A percentile compares a stretch with the other conserved stretches of the same genome.
Conservation (phyloP, 805 yeast species). For the Hanseniaspora thailandica region DNA sequence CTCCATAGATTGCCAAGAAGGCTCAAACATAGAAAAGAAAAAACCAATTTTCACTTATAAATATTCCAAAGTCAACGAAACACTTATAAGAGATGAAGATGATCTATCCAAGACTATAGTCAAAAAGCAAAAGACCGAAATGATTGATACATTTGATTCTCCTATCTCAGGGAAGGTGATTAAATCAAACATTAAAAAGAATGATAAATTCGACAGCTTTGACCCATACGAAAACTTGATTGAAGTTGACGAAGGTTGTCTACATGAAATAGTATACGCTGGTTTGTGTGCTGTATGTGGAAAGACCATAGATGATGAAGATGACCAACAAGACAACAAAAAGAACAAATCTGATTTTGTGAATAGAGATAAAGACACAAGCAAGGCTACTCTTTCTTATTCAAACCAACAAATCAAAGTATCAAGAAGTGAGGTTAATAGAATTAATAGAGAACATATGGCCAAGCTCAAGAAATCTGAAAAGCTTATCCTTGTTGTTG, state of each 20-base stretch:
- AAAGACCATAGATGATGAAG: conserved; percentile 53
- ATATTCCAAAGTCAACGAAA: conserved; percentile 5
- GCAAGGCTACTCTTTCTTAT: conserved; percentile 67
- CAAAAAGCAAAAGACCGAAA: conserved; percentile 8
- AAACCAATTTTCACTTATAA: conserved; percentile 11
- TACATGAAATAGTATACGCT: conserved; percentile 86
- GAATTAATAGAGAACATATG: conserved; percentile 60
- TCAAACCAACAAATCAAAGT: conserved; percentile 75
- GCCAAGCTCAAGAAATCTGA: conserved; percentile 46
- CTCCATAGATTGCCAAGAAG: conserved; percentile 5
- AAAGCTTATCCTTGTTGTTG: conserved; percentile 83
- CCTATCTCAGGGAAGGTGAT: conserved; percentile 8
- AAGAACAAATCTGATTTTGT: background rate
- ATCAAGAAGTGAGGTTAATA: conserved; percentile 73
- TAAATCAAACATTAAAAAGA: background rate
- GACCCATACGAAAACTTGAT: conserved; percentile 29
- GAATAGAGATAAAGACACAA: conserved; percentile 18
- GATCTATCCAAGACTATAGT: conserved; percentile 13
- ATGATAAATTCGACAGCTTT: conserved; percentile 1
- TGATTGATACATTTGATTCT: conserved; percentile 11
- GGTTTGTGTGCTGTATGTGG: conserved; percentile 94
- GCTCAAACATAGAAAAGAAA: background rate
- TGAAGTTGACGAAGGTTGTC: conserved; percentile 65
- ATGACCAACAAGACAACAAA: conserved; percentile 59
- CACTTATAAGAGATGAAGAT: conserved; percentile 7